These are phyloP conservation scores for Ogataea henricii DNA, from an alignment of 805 yeast genomes.

Conservation along the genomic window DNA sequence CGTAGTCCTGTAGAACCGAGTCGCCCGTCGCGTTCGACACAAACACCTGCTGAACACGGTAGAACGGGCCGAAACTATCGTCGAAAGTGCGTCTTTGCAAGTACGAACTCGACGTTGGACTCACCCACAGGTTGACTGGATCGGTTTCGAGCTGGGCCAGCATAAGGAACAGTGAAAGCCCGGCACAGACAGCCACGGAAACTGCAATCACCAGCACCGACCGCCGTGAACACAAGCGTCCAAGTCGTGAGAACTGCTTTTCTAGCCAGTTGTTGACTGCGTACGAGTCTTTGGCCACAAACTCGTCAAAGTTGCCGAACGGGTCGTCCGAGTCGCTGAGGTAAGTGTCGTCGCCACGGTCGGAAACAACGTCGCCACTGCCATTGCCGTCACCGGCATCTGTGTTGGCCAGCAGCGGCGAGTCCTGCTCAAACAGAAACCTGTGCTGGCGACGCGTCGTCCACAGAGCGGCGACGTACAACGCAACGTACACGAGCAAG, in stretches of 20 bases:
- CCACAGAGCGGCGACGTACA: constrained; percentile 9
- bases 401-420: constrained; percentile 14
- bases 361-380: neutral
- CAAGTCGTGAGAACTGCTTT: constrained; percentile 49
- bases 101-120: constrained; percentile 69
- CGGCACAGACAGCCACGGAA: constrained; percentile 42
- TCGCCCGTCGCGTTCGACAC: constrained; percentile 68
- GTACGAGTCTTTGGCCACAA: constrained; percentile 41
- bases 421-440: constrained; percentile 17
- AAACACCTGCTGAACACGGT: constrained; percentile 82
- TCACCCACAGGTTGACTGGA: constrained; percentile 90
- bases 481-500: constrained; percentile 14
- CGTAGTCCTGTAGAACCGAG: constrained; percentile 62
- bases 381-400: neutral
- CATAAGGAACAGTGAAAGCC: constrained; percentile 54
- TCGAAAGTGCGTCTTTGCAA: constrained; percentile 72
- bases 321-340: constrained; percentile 21
- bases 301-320: constrained; percentile 22
- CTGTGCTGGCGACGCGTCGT: constrained; percentile 12
- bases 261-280: constrained; percentile 51
- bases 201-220: constrained; percentile 57
- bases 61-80: constrained; percentile 86
- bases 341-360: constrained; percentile 8
- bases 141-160: constrained; percentile 65
- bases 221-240: constrained; percentile 58